Evolutionary conservation across 1,284 basidiomycete genomes (phyloP).

Genomic region (Dichomitus squalens): DNA sequence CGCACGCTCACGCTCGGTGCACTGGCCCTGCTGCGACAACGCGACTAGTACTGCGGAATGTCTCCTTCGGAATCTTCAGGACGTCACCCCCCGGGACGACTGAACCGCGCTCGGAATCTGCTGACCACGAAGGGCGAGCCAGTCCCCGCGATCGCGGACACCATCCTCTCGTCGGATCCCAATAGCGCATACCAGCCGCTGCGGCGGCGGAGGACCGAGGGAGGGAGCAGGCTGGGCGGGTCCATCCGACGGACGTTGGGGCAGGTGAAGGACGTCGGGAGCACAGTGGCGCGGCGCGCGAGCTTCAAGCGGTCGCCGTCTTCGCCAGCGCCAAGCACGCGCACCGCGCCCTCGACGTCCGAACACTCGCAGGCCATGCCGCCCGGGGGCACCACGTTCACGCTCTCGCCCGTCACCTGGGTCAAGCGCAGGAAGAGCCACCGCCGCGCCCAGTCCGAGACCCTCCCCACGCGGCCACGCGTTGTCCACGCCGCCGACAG

Average conservation of each 20-base stretch:
- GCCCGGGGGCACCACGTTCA: constrained; percentile 9
- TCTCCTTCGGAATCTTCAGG: not conserved
- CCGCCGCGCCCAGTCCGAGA: constrained; percentile 25
- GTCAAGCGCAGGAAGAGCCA: constrained; percentile 22
- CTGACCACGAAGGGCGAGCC: constrained; percentile 31
- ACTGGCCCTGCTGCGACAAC: not conserved
- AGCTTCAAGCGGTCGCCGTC: constrained; percentile 26
- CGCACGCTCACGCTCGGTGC: constrained; percentile 6
- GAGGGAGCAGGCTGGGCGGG: constrained; percentile 26
- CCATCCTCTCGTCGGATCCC: constrained; percentile 17
- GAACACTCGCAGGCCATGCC: not conserved
- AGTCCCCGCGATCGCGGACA: constrained; percentile 26
- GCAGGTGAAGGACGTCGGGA: constrained; percentile 29
- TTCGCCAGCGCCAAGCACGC: constrained; percentile 4
- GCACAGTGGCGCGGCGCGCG: constrained; percentile 26
- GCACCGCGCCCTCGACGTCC: constrained; percentile 9
- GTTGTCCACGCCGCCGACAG: constrained; percentile 11
- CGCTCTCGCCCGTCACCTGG: constrained; percentile 13
- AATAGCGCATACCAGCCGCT: constrained; percentile 9
- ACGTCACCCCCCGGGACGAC: not conserved
- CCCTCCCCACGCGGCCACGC: constrained; percentile 22
- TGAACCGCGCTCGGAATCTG: constrained; percentile 28
- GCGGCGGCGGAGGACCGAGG: constrained; percentile 15
- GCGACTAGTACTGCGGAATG: not conserved
- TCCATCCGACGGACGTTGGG: constrained; percentile 32